Percentiles rank a stretch among this genome's conserved stretches.
Conservation (phyloP, 2,329 filamentous ascomycete species). For the Xylaria digitata region DNA sequence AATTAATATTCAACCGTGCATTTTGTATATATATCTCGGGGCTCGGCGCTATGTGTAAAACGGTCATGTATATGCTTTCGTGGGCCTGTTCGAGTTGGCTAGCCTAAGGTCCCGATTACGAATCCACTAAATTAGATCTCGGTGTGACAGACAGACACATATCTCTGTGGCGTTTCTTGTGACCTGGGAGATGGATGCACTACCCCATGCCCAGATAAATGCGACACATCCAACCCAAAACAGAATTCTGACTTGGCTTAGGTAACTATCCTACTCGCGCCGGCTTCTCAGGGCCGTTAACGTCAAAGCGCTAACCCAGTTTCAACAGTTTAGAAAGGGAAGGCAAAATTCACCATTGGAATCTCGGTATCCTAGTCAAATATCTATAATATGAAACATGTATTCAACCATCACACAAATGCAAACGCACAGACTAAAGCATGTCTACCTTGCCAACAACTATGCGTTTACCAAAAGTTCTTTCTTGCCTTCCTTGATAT, state of each 20-base stretch:
- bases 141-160: not conserved
- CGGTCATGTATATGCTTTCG: constrained; percentile 4
- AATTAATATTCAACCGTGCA: constrained; percentile 5
- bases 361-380: not conserved
- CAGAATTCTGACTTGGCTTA: not conserved
- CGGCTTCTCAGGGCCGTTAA: not conserved
- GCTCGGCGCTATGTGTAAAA: constrained; percentile 15
- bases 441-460: not conserved
- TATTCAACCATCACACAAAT: constrained; percentile 4
- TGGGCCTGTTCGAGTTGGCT: not conserved
- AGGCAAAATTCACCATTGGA: not conserved
- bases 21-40: constrained; percentile 19
- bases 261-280: not conserved
- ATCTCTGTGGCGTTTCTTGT: no score
- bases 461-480: no score
- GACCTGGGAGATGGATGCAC: no score
- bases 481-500: no score
- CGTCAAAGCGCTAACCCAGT: constrained; percentile 10
- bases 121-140: not conserved
- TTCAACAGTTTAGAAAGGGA: constrained; percentile 13
- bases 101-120: not conserved
- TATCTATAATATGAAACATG: constrained; percentile 11
- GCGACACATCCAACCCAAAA: not conserved
- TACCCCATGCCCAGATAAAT: not conserved
- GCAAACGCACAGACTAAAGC: constrained; percentile 1